Evolutionary conservation across 106 monocot species (phyloP).

Genomic region (Posidonia australis): DNA sequence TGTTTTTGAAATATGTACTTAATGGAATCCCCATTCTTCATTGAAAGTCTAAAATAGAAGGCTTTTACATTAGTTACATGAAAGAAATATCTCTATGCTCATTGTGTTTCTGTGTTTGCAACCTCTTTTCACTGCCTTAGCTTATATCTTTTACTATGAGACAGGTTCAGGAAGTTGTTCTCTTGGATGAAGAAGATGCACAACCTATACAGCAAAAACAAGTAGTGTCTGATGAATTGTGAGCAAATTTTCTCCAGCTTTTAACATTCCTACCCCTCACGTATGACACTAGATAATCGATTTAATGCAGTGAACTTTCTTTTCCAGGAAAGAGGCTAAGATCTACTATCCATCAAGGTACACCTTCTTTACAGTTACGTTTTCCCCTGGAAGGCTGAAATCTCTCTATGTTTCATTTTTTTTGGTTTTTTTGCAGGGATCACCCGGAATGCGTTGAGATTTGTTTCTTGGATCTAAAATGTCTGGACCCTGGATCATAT

Average conservation of each 20-base stretch:
- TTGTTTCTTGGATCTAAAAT: slow-evolving; percentile 55
- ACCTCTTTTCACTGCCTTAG: too few species aligned
- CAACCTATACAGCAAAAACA: slow-evolving; percentile 4
- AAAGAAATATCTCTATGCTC: too few species aligned
- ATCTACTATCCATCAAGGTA: slow-evolving; percentile 87
- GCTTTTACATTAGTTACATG: too few species aligned
- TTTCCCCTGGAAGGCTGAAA: background rate
- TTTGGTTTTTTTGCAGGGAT: slow-evolving; percentile 34
- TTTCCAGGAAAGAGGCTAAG: slow-evolving; percentile 45
- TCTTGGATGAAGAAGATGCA: slow-evolving; percentile 19
- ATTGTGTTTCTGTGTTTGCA: too few species aligned
- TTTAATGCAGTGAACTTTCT: background rate
- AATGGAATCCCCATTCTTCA: too few species aligned
- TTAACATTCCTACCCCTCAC: background rate
- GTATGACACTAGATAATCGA: background rate
- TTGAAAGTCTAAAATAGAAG: too few species aligned
- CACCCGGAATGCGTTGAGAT: slow-evolving; percentile 66
- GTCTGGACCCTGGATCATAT: slow-evolving; percentile 62
- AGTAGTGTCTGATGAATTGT: slow-evolving; percentile 7
- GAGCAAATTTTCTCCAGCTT: background rate
- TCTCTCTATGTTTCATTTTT: background rate
- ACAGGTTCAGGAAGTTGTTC: slow-evolving; percentile 17
- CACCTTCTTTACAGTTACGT: background rate
- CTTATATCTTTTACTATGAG: background rate
- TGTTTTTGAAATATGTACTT: too few species aligned